Conservation (phyloP, 805 yeast genomes). For the Barnettozyma californica region DNA sequence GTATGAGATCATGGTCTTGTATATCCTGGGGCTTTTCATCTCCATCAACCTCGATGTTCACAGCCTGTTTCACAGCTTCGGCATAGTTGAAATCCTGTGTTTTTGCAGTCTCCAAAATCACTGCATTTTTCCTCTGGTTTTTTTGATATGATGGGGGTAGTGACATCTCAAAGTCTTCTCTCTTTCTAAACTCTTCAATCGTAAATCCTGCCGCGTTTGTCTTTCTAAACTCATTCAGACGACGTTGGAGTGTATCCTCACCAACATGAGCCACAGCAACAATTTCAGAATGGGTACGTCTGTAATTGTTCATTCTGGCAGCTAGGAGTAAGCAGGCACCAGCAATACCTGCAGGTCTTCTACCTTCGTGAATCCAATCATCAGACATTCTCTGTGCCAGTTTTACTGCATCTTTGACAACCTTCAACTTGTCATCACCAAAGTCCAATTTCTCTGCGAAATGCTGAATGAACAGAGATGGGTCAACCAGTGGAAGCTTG, state of each 20-base stretch:
- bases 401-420: slow-evolving; percentile 80
- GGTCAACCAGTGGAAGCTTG: slow-evolving; percentile 84
- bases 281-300: slow-evolving; percentile 88
- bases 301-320: slow-evolving; percentile 91
- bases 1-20: slow-evolving; percentile 15
- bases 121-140: slow-evolving; percentile 39
- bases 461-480: slow-evolving; percentile 88
- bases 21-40: slow-evolving; percentile 23
- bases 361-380: slow-evolving; percentile 95
- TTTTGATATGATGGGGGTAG: slow-evolving; percentile 81
- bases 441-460: slow-evolving; percentile 85
- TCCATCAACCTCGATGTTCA: slow-evolving; percentile 1
- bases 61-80: slow-evolving; percentile 4
- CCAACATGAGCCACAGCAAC: slow-evolving; percentile 95
- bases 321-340: slow-evolving; percentile 94
- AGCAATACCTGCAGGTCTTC: slow-evolving; percentile 97
- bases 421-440: slow-evolving; percentile 67
- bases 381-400: slow-evolving; percentile 86
- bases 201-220: slow-evolving; percentile 73
- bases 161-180: slow-evolving; percentile 31
- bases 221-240: slow-evolving; percentile 80
- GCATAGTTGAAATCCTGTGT: not conserved
- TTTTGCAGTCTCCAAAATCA: not conserved
- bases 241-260: slow-evolving; percentile 84
- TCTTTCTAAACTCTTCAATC: slow-evolving; percentile 65